Evolutionary conservation across 768 basidiomycete species (phyloP), one percentile per base, ranked within the genome.

Genomic region (Macrolepiota fuliginosa): DNA sequence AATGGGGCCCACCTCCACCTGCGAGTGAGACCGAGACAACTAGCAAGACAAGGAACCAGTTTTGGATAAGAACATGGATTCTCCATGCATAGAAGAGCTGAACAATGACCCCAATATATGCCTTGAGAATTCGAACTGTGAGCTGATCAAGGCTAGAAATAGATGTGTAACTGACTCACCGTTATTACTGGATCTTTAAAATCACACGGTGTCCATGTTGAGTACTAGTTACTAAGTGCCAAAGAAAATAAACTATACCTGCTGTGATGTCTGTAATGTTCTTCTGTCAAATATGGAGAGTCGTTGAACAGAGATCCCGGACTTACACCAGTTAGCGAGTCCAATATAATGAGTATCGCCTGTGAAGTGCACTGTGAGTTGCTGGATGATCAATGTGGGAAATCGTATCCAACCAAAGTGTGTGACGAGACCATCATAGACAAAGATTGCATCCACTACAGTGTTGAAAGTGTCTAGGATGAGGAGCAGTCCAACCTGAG

Each of bases 391-490:
- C 3, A 32, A 7, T 7, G 29, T 32, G 29, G 29, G 29, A 32
- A 7, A 32, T 7, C 29, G 7, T 32, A 56, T n/a, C 72, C 5
- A 50, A 82, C 83, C 79, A 40, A 82, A 84, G 62, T 79, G 72
- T 13, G 69, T 68, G 46, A 84, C 76, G 19, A 84, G 70, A 4
- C 79, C 75, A 7, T 78, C 69, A 61, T 83, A 85, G 15, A 84
- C 56, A 63, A 81, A 80, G 3, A 73, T 63, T 25, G 78, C 67
- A 39, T 81, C 77, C 63, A 82, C 82, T 12, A 72, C 66, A 2
- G 78, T 74, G 63, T 83, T 83, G 29, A 79, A 63, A 0, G 81
- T 82, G 68, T 85, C 83, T 47, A 77, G 78, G 5, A 80, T n/a
- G 53, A 83, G 74, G 2, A 84, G 70, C 2, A 35, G 35, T 3